Evolutionary conservation across 768 basidiomycete genomes (phyloP).

Genomic region (Vararia minispora): DNA sequence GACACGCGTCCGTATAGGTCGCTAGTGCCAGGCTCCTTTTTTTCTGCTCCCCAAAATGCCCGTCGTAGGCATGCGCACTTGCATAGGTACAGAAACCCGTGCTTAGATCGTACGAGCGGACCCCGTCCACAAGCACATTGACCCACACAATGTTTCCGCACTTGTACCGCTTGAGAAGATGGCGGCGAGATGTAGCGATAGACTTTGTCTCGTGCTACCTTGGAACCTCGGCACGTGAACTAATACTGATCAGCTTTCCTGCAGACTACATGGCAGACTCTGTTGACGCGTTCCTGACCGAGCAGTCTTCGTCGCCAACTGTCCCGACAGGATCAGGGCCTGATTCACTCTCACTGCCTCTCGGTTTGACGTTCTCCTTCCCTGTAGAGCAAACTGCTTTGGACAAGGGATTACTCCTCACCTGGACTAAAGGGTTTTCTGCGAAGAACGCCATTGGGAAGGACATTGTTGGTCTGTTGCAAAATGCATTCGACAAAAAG

Average conservation of each 20-base stretch:
- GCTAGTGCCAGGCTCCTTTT: too few species aligned
- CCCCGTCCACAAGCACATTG: too few species aligned
- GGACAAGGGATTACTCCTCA: conserved; percentile 80
- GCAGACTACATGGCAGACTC: conserved; percentile 96
- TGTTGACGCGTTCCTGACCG: conserved; percentile 89
- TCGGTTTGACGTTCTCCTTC: conserved; percentile 95
- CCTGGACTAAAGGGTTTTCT: conserved; percentile 95
- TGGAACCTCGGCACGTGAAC: neutral
- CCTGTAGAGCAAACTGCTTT: conserved; percentile 96
- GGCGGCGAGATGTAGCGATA: too few species aligned
- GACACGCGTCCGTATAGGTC: too few species aligned
- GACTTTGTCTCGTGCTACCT: too few species aligned
- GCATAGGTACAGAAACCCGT: too few species aligned
- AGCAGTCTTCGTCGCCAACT: conserved; percentile 17
- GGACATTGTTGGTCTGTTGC: conserved; percentile 82
- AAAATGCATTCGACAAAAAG: conserved; percentile 87
- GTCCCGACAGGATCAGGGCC: conserved; percentile 11
- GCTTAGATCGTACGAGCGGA: too few species aligned
- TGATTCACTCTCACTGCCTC: conserved; percentile 30
- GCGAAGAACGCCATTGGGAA: conserved; percentile 84
- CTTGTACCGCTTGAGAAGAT: too few species aligned
- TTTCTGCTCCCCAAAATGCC: too few species aligned
- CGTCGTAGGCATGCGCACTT: too few species aligned
- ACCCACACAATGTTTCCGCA: too few species aligned
- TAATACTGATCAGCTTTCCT: neutral